Evolutionary conservation across 257 asterid genomes (phyloP).

Genomic region (Primulina tabacum): DNA sequence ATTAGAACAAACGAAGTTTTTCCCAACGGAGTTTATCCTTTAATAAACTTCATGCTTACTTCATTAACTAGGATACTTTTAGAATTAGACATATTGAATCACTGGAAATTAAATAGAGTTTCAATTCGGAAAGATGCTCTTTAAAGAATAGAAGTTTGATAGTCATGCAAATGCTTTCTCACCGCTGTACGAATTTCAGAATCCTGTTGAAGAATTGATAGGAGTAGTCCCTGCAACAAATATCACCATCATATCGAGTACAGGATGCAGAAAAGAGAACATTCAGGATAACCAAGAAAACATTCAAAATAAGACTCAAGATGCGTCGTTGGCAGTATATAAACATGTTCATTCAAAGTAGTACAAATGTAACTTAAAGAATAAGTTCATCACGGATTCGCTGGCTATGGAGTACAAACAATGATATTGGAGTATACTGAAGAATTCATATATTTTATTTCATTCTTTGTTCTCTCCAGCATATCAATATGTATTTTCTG

Average conservation of each 20-base stretch:
- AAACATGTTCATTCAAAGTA: conserved; percentile 6
- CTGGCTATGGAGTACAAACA: neutral
- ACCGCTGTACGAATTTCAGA: conserved; percentile 91
- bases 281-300: neutral
- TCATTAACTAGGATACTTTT: neutral
- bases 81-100: conserved; percentile 8
- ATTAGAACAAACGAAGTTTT: neutral
- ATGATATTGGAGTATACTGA: neutral
- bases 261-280: neutral
- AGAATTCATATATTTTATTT: neutral
- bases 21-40: conserved; percentile 1
- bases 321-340: neutral
- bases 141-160: conserved; percentile 15
- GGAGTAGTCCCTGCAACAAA: conserved; percentile 72
- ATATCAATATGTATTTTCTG: conserved; percentile 6
- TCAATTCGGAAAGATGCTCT: neutral
- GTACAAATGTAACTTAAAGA: conserved; percentile 4
- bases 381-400: conserved; percentile 4
- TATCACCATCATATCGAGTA: conserved; percentile 21
- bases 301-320: conserved; percentile 6
- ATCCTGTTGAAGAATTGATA: conserved; percentile 88
- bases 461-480: conserved; percentile 21
- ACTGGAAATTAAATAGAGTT: conserved; percentile 6
- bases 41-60: neutral
- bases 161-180: conserved; percentile 31